phyloP scores from a whole-genome alignment of 345 rosid genomes.

The Balakata baccata region DNA sequence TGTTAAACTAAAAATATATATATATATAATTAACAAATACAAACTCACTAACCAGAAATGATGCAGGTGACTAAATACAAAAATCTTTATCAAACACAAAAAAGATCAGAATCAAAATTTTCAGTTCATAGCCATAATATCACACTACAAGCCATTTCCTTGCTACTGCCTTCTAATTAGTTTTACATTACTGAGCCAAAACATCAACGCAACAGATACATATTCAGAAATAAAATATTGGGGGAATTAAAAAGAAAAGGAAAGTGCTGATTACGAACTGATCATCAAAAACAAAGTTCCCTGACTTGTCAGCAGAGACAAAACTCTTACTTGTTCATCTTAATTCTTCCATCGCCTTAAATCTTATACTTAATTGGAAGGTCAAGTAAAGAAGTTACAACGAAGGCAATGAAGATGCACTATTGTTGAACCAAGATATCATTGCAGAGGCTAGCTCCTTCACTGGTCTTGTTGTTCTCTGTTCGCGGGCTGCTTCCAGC shows the following conservation, averaged over 20 bases:
- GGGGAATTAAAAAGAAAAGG: not conserved
- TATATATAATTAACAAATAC: too few relatives aligned
- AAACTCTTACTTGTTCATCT: not conserved
- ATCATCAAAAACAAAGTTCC: not conserved
- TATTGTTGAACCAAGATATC: conserved; percentile 32
- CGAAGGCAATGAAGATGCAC: conserved; percentile 27
- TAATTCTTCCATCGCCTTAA: not conserved
- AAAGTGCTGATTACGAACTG: not conserved
- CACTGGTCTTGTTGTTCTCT: conserved; percentile 35
- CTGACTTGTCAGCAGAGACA: not conserved
- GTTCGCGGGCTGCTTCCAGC: conserved; percentile 70
- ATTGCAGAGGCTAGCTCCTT: conserved; percentile 29
- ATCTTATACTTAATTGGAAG: not conserved
- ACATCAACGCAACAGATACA: not conserved
- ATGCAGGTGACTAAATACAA: too few relatives aligned
- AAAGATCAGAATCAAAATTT: not conserved
- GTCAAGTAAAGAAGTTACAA: conserved; percentile 17
- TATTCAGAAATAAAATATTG: not conserved
- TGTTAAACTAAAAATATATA: too few relatives aligned
- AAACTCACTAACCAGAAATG: too few relatives aligned
- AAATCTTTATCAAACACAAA: not conserved
- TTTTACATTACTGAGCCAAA: not conserved
- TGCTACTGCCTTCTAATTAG: not conserved
- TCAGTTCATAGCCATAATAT: not conserved
- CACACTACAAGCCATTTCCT: not conserved